Base-by-base conservation (phyloP, 2,329 filamentous ascomycete species). In the Aureobasidium namibiae region DNA sequence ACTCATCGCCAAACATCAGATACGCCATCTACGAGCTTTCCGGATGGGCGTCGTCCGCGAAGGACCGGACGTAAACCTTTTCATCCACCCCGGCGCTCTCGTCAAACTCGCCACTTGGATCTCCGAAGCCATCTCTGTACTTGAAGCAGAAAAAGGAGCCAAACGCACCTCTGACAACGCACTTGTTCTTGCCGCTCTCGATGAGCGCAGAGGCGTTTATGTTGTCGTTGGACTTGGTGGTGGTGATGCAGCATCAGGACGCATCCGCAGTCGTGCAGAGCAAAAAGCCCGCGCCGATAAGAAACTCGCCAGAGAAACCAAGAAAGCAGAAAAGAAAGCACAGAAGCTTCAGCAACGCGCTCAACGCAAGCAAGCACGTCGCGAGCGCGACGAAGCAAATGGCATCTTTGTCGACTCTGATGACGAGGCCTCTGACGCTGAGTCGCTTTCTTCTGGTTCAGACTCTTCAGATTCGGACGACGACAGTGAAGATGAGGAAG, bases 41-140 rank as follows among this genome's bases (percentile, higher is more conserved):
- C 89, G 94, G 52, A 91, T 99, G 81, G 95, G 89, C 34, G 88
- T 97, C 4, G 91, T 99, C 66, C 96, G 95, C 70, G 94, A 97
- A 68, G 91, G 92, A 0, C 90, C 92, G 0, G 94, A 97, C 66
- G 88, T 95, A 0, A 76, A 82, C n/a, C 81, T 97, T 11, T 99
- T 99, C 74, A 91, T 87, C 0, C 92, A 97, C 68, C 92, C 94
- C 0, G 90, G 92, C 6, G 94, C 94, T 1, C 77, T 99, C 24
- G 95, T 92, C 2, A 96, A 97, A 72, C 81, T 99, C 14, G 92
- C 92, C 0, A 80, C 96, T 3, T 99, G 94, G 94, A 83, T 99
- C 42, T 90, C 88, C 46, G 92, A 97, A 74, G 94, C 94, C 0
- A 86, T 97, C 45, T 83, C 87, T 1, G 92, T 96, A 64, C 88